A percentile compares a stretch with the other conserved stretches of the same genome.
These are phyloP conservation scores for sorghum (Sorghum bicolor) DNA, from an alignment of 176 grass and related monocot genomes.

Conservation along the genomic window DNA sequence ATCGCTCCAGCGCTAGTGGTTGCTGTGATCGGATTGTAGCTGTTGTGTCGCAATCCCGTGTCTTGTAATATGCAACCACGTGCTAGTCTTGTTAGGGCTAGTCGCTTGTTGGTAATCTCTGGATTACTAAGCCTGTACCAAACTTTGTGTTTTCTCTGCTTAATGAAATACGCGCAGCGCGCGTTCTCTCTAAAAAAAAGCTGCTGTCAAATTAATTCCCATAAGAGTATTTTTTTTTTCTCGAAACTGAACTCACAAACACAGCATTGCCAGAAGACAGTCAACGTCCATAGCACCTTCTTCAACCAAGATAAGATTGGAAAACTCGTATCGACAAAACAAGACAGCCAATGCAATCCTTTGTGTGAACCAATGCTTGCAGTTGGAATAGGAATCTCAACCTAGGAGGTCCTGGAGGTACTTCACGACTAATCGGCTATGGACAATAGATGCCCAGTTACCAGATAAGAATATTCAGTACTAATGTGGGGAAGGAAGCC, in stretches of 20 bases:
- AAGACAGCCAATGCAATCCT: not conserved
- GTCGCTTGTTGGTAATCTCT: no score
- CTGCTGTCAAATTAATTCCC: not conserved
- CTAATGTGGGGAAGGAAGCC: not conserved
- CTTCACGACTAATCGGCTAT: not conserved
- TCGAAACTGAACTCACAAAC: not conserved
- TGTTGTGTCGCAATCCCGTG: no score
- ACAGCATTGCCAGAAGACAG: not conserved
- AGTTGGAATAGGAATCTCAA: not conserved
- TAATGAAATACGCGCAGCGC: no score
- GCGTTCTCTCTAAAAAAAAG: no score
- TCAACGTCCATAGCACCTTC: not conserved
- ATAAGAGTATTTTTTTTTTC: not conserved
- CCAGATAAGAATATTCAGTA: not conserved
- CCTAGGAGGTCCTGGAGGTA: not conserved
- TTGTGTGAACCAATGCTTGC: not conserved
- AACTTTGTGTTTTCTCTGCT: no score
- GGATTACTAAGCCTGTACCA: no score
- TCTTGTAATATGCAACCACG: no score
- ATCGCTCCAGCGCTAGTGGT: no score
- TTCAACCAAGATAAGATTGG: not conserved
- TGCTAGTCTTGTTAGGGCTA: no score
- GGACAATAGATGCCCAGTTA: not conserved
- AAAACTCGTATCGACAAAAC: not conserved
- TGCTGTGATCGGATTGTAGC: no score